Evolutionary conservation across 2,329 filamentous ascomycete species (phyloP), one percentile per base, ranked within the genome.

Genomic region (Cordyceps militaris): DNA sequence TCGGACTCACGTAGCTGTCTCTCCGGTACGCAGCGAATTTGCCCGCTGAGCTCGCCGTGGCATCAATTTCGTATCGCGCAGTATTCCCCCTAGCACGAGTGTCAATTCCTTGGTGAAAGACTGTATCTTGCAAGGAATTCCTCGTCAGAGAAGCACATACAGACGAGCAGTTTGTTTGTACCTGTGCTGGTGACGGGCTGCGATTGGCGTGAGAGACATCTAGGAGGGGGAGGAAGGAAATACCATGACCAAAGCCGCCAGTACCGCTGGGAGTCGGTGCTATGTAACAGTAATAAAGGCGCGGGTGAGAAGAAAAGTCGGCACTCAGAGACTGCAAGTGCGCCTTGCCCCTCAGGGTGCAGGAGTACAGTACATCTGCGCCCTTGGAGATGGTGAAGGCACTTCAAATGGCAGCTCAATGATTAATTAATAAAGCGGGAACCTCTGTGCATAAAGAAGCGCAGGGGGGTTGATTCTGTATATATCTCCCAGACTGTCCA

Each of bases 1-100:
- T 79, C 3, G 78, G 76, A 59, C 79, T 78, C 3, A 73, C 73
- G 40, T 76, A 75, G 32, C 66, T 64, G 28, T 72, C 69, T 8
- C 70, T 66, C 42, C 76, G 73, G 38, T 67, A 71, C 8, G 68
- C 63, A 1, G 71, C 71, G 63, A 71, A 71, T 36, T 66, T 64
- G 14, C 63, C 58, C 34, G 76, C 71, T 9, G 71, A 50, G 58
- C 14, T 11, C 30, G 6, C 36, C 24, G 50, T 38, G 4, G 14
- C 16, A 21, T 73, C 67, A 8, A 74, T 66, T 10, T 75, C 73
- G 9, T 63, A 52, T 10, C 67, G 64, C 69, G 69, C 49, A 72
- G 66, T 2, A 69, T 67, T 13, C 75, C 70, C 4, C 71, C 68
- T 13, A 77, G 66, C 7, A 73, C 70, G 10, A 67, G 65, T 3